Percentiles rank a stretch among this genome's conserved stretches.
Evolutionary conservation across 2,329 filamentous ascomycete species (phyloP).

Genomic region (Monilinia laxa): DNA sequence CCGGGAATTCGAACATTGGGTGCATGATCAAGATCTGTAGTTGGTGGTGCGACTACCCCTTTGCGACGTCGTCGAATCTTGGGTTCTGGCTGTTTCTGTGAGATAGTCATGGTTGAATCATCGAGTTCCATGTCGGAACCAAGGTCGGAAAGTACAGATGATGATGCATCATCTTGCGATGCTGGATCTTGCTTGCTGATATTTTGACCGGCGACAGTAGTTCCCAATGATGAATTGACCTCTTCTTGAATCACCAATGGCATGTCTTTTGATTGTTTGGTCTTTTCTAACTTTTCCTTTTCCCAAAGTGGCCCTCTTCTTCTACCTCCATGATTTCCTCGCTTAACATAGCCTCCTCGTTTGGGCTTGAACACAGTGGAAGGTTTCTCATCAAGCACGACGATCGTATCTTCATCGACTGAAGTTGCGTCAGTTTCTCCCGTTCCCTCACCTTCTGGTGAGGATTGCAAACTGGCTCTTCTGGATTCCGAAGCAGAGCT

Average conservation of each 20-base stretch:
- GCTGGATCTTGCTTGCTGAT: conserved; percentile 6
- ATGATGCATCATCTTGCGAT: conserved; percentile 22
- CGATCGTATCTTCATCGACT: conserved; percentile 40
- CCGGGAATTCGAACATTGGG: conserved; percentile 57
- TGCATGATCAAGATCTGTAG: conserved; percentile 34
- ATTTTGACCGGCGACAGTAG: conserved; percentile 3
- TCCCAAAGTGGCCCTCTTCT: conserved; percentile 21
- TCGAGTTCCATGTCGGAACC: conserved; percentile 25
- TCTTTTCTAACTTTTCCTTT: conserved; percentile 19
- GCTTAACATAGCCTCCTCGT: conserved; percentile 10
- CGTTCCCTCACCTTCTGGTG: conserved; percentile 28
- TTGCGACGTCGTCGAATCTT: conserved; percentile 27
- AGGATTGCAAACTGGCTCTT: conserved; percentile 21
- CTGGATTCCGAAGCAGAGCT: conserved; percentile 23
- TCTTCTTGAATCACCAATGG: not conserved
- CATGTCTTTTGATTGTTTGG: not conserved
- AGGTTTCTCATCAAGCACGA: conserved; percentile 27
- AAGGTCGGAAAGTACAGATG: conserved; percentile 24
- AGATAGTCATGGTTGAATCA: conserved; percentile 24
- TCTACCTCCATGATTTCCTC: conserved; percentile 21
- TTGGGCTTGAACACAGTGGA: conserved; percentile 15
- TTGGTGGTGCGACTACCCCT: conserved; percentile 26
- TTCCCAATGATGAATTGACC: not conserved
- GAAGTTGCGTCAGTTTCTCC: conserved; percentile 39
- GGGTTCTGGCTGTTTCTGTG: conserved; percentile 20